Conservation (phyloP, 139 green algal genomes). For the Asterochloris sp. region DNA sequence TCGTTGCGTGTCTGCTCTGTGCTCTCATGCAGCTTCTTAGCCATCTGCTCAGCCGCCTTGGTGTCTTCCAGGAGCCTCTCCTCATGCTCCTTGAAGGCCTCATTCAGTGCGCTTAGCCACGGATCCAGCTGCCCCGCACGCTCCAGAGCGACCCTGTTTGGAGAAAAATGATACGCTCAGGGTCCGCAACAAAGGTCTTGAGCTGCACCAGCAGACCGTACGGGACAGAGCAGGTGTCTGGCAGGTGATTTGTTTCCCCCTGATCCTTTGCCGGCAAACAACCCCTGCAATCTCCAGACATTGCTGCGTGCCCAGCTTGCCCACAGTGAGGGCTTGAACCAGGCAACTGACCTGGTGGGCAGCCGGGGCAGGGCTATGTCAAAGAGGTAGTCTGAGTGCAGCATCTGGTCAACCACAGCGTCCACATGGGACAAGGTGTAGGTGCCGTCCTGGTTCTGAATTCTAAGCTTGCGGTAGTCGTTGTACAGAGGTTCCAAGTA, state of each 20-base stretch:
- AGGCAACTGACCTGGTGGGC: slow-evolving; percentile 46
- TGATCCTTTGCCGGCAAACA: too few relatives aligned
- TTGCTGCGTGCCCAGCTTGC: neutral
- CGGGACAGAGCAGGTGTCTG: neutral
- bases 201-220: neutral
- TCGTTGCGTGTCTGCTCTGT: slow-evolving; percentile 15
- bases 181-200: neutral
- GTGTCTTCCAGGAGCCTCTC: slow-evolving; percentile 14
- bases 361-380: slow-evolving; percentile 90
- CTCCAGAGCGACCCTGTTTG: slow-evolving; percentile 60
- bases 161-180: neutral
- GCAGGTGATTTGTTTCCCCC: neutral
- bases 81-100: slow-evolving; percentile 75
- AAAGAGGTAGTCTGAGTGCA: slow-evolving; percentile 89
- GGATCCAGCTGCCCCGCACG: slow-evolving; percentile 58
- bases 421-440: slow-evolving; percentile 83
- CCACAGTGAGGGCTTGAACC: neutral
- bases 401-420: slow-evolving; percentile 85
- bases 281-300: too few relatives aligned
- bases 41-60: slow-evolving; percentile 13
- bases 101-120: slow-evolving; percentile 68
- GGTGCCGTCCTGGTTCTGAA: slow-evolving; percentile 53
- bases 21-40: slow-evolving; percentile 9
- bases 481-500: slow-evolving; percentile 98
- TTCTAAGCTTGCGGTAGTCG: slow-evolving; percentile 86